These are phyloP conservation scores for Millerozyma miso DNA, from an alignment of 805 yeast genomes.

Conservation along the genomic window DNA sequence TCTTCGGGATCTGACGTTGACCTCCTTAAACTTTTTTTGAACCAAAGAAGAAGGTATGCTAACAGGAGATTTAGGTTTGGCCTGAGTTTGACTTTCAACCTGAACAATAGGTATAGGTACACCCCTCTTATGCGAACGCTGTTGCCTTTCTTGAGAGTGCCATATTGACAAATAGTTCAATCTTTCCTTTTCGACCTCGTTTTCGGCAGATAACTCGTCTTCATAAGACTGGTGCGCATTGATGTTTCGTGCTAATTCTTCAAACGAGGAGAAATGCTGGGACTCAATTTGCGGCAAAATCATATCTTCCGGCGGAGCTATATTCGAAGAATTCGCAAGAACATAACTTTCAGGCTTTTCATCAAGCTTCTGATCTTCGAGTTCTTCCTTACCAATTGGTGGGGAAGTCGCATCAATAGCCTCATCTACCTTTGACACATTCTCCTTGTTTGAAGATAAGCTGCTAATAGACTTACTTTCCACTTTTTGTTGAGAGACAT, in stretches of 20 bases:
- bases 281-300: constrained; percentile 40
- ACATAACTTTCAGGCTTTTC: constrained; percentile 8
- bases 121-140: constrained; percentile 3
- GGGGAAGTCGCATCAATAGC: constrained; percentile 19
- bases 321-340: constrained; percentile 42
- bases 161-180: constrained; percentile 35
- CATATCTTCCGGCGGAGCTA: constrained; percentile 31
- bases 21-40: constrained; percentile 34
- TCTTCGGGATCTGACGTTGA: constrained; percentile 38
- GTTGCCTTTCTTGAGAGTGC: constrained; percentile 34
- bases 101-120: neutral
- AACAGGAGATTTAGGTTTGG: constrained; percentile 12
- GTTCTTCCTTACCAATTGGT: constrained; percentile 2
- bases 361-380: neutral
- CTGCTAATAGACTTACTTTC: constrained; percentile 14
- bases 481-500: constrained; percentile 15
- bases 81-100: neutral
- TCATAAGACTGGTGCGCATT: constrained; percentile 23
- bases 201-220: constrained; percentile 39
- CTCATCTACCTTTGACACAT: constrained; percentile 6
- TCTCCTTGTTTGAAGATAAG: constrained; percentile 5
- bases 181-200: constrained; percentile 28
- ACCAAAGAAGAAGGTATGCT: constrained; percentile 24
- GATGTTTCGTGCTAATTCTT: constrained; percentile 31
- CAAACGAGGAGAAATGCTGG: constrained; percentile 36